phyloP scores from a whole-genome alignment of 371 early-diverging fungal genomes.

The Phascolomyces articulosus region DNA sequence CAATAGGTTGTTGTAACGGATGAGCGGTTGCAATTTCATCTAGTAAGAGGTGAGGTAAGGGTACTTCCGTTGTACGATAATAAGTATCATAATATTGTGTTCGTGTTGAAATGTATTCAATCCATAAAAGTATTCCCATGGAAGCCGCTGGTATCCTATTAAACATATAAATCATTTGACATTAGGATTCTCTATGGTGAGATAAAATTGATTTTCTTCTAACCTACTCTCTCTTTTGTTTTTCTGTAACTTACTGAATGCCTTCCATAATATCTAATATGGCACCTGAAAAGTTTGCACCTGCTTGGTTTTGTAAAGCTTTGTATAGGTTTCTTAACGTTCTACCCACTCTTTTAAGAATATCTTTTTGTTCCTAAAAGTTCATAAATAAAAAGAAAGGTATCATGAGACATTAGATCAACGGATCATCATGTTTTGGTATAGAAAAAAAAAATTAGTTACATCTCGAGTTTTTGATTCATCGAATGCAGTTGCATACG shows the following conservation, averaged over 20 bases:
- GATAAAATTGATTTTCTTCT: constrained; percentile 10
- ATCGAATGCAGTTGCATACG: constrained; percentile 56
- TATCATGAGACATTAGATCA: too few species aligned
- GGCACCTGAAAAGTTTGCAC: constrained; percentile 4
- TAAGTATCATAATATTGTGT: constrained; percentile 71
- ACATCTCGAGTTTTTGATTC: constrained; percentile 33
- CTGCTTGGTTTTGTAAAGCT: constrained; percentile 14
- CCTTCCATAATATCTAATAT: not conserved
- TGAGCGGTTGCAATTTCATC: constrained; percentile 74
- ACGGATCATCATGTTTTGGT: too few species aligned
- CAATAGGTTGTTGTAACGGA: constrained; percentile 62
- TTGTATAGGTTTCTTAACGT: constrained; percentile 21
- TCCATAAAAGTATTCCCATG: constrained; percentile 65
- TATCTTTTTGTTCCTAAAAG: constrained; percentile 20
- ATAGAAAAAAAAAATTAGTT: not conserved
- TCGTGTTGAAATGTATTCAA: constrained; percentile 60
- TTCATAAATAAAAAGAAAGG: too few species aligned
- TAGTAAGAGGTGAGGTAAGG: constrained; percentile 59
- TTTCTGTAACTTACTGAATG: not conserved
- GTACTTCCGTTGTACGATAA: constrained; percentile 63
- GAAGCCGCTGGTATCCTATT: constrained; percentile 55
- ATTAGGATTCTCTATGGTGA: not conserved
- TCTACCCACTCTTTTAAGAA: constrained; percentile 12
- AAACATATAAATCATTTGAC: not conserved
- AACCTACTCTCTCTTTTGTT: not conserved